These are phyloP conservation scores for Wickerhamiella shivajii DNA, from an alignment of 805 yeast genomes.

Conservation along the genomic window DNA sequence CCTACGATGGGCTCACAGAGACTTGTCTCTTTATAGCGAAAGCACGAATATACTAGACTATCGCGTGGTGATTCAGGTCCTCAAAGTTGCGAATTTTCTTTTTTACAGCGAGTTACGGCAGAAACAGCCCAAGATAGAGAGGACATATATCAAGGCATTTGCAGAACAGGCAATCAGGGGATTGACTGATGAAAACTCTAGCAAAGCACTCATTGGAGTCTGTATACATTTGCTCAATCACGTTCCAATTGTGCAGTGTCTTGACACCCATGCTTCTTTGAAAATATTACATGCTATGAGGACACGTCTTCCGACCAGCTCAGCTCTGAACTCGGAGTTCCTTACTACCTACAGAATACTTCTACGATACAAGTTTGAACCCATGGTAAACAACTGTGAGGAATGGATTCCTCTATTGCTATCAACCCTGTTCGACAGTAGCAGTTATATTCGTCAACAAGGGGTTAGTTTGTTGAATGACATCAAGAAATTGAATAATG, in stretches of 20 bases:
- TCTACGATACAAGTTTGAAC: constrained; percentile 2
- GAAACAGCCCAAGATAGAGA: neutral
- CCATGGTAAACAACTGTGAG: constrained; percentile 4
- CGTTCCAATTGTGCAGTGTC: no score
- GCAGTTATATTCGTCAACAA: constrained; percentile 9
- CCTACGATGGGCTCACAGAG: constrained; percentile 3
- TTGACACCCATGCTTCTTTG: neutral
- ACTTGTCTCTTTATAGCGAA: constrained; percentile 1
- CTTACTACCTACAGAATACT: constrained; percentile 4
- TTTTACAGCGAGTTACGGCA: constrained; percentile 6
- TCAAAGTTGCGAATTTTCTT: constrained; percentile 12
- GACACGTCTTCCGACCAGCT: neutral
- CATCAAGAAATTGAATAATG: neutral
- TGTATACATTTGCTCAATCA: constrained; percentile 10
- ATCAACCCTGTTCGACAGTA: constrained; percentile 6
- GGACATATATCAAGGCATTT: neutral
- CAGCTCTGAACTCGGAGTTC: constrained; percentile 7
- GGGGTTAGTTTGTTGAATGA: constrained; percentile 6
- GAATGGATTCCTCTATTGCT: constrained; percentile 6
- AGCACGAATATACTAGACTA: constrained; percentile 9
- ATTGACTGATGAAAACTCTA: constrained; percentile 3
- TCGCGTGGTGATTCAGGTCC: constrained; percentile 13
- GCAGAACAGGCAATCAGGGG: constrained; percentile 8
- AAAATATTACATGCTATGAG: constrained; percentile 4
- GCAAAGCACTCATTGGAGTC: constrained; percentile 13